These are phyloP conservation scores for Posidonia australis DNA, from an alignment of 106 monocot genomes.

Conservation along the genomic window DNA sequence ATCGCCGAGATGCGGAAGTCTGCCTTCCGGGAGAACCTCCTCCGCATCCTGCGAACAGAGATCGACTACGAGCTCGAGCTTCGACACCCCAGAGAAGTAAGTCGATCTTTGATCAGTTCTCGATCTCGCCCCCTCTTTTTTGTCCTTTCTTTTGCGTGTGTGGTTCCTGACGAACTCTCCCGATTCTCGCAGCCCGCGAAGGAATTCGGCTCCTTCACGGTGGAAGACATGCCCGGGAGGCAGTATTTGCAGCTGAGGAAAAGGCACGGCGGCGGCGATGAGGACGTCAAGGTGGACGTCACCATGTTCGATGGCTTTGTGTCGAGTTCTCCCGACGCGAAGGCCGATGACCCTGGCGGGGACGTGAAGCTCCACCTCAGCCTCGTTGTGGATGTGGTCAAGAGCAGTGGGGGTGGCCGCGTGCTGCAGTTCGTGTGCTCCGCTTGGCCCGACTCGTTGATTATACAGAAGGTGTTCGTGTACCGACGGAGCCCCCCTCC, in stretches of 20 bases:
- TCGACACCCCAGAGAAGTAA: slow-evolving; percentile 42
- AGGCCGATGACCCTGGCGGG: slow-evolving; percentile 21
- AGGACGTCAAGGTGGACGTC: slow-evolving; percentile 58
- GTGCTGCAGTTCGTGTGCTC: slow-evolving; percentile 66
- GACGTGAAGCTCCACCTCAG: slow-evolving; percentile 44
- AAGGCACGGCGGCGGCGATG: slow-evolving; percentile 18
- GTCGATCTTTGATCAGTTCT: neutral
- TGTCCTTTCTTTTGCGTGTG: neutral
- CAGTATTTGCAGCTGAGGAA: slow-evolving; percentile 51
- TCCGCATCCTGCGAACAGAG: slow-evolving; percentile 66
- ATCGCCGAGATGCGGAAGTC: slow-evolving; percentile 65
- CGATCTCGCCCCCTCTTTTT: neutral
- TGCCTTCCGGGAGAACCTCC: slow-evolving; percentile 47
- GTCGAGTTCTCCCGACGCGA: slow-evolving; percentile 17
- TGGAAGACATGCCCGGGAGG: slow-evolving; percentile 54
- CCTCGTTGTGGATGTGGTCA: slow-evolving; percentile 52
- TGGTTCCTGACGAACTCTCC: neutral
- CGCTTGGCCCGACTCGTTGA: slow-evolving; percentile 58
- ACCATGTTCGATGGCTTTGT: slow-evolving; percentile 71
- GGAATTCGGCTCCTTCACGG: slow-evolving; percentile 34
- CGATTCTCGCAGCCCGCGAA: slow-evolving; percentile 19
- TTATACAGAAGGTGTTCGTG: slow-evolving; percentile 46
- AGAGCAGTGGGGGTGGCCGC: slow-evolving; percentile 14
- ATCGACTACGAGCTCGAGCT: slow-evolving; percentile 36
- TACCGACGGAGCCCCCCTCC: neutral